These are phyloP conservation scores for Leavenworthia alabamica DNA, from an alignment of 345 rosid species.

Conservation along the genomic window DNA sequence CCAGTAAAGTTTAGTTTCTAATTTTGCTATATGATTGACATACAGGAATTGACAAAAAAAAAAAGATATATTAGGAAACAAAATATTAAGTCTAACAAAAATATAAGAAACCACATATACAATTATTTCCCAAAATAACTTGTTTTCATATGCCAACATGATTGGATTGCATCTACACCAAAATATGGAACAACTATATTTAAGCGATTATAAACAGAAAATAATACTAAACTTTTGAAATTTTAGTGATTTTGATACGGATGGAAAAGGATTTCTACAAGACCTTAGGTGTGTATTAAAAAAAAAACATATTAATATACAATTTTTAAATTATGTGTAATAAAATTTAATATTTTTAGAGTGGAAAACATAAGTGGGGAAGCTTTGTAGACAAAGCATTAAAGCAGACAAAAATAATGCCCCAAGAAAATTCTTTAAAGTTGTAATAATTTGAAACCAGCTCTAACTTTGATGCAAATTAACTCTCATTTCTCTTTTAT, in stretches of 20 bases:
- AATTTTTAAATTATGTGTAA: neutral
- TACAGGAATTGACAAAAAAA: too few relatives aligned
- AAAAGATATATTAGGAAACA: too few relatives aligned
- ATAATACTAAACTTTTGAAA: too few relatives aligned
- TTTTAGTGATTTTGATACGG: neutral
- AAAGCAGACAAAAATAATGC: constrained; percentile 32
- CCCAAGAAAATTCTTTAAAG: neutral
- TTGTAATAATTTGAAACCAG: neutral
- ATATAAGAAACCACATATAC: too few relatives aligned
- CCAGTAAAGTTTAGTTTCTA: too few relatives aligned
- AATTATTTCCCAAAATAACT: too few relatives aligned
- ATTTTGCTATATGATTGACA: too few relatives aligned
- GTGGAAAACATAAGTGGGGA: constrained; percentile 40
- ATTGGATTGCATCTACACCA: too few relatives aligned
- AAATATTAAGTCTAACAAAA: too few relatives aligned
- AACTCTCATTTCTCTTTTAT: neutral
- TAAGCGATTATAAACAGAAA: too few relatives aligned
- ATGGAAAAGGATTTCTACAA: neutral
- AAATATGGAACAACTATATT: too few relatives aligned
- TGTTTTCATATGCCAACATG: too few relatives aligned
- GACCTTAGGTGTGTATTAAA: neutral
- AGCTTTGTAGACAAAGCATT: constrained; percentile 27
- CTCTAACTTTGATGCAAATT: constrained; percentile 10
- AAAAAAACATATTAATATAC: neutral
- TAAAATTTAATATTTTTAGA: neutral